Evolutionary conservation across 176 grass and related monocot species (phyloP), one percentile per base, ranked within the genome.

Genomic region (Aegilops speltoides): DNA sequence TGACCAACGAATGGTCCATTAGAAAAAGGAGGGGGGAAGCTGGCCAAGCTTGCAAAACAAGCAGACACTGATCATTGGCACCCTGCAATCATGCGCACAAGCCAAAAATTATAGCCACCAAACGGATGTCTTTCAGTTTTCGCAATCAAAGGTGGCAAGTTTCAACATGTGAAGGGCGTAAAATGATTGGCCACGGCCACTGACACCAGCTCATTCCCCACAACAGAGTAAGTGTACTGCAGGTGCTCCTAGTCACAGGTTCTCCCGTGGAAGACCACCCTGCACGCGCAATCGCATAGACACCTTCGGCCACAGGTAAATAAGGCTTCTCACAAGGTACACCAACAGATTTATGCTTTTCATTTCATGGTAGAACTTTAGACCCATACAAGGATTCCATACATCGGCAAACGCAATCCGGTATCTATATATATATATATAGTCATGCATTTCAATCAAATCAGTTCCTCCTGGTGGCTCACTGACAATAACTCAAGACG

Each of bases 21-120:
- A 75, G 1, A 28, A 82, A 68, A 88, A 56, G 64, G 23, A 62
- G 40, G 33, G 36, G 32, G 23, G 72, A 67, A 56, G 86, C 64
- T 82, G 54, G 66, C 78, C 64, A 85, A 24, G 64, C 86, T 91
- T 91, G 71, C 57, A 88, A 82, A 66, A 24, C 82, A 88, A 85
- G 90, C 82, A 78, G 77, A 24, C 79, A 36, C 78, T 50, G 38
- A 88, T 82, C 83, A 82, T 88, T 88, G 72, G 28, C 19, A 73
- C 64, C 78, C 6, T 54, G 77, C 25, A 72, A 91, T 91, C 78
- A 78, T 82, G 52, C 26, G 31, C 52, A 73, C 52, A 16, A 64
- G 63, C 50, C 37, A 8, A 85, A 88, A 72, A 80, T 19, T 74
- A 76, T 67, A 84, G 75, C 19, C 46, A 68, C 24, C 40, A 64